Evolutionary conservation across 257 asterid genomes (phyloP).

Genomic region (Prunella vulgaris): DNA sequence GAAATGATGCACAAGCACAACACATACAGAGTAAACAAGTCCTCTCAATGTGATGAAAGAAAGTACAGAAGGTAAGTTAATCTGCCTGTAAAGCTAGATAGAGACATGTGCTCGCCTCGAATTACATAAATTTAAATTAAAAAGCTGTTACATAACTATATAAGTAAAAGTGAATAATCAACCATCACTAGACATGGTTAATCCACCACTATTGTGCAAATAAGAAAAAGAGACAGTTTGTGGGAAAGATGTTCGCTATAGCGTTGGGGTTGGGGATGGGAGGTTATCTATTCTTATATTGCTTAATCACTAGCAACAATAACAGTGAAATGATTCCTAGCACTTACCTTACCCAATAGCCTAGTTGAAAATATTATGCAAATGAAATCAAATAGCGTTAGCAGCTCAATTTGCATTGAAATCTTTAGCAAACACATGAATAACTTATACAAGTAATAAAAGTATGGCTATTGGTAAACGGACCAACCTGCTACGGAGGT

Average conservation of each 20-base stretch:
- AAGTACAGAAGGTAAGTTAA: neutral
- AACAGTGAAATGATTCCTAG: neutral
- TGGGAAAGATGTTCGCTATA: neutral
- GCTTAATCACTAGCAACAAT: neutral
- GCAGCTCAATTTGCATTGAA: neutral
- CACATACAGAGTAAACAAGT: neutral
- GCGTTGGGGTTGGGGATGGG: too few species aligned
- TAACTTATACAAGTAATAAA: neutral
- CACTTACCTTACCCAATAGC: neutral
- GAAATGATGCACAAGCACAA: constrained; percentile 8
- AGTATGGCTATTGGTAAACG: neutral
- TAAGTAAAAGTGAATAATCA: constrained; percentile 3
- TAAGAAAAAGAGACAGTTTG: neutral
- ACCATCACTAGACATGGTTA: neutral
- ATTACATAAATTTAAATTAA: neutral
- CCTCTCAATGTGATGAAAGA: neutral
- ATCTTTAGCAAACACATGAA: neutral
- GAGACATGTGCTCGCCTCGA: neutral
- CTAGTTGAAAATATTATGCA: neutral
- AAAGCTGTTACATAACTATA: neutral
- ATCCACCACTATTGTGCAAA: neutral
- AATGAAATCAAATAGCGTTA: neutral
- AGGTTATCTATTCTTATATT: neutral
- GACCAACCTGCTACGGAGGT: constrained; percentile 60
- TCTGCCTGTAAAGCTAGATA: neutral